A percentile compares a stretch with the other conserved stretches of the same genome.
These are phyloP conservation scores for Lepidium didymum DNA, from an alignment of 345 rosid genomes.

Conservation along the genomic window DNA sequence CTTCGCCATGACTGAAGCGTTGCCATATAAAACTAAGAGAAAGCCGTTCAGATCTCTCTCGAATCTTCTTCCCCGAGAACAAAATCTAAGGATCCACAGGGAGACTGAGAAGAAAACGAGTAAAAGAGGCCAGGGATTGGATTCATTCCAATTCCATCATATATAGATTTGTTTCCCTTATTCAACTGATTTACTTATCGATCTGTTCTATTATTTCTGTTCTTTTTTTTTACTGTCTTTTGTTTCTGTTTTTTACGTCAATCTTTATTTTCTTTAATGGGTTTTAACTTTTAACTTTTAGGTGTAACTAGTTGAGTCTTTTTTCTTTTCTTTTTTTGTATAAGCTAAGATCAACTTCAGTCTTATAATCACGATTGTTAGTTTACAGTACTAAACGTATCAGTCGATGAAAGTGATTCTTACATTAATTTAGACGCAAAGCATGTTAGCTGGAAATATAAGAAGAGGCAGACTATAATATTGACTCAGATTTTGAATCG, in stretches of 20 bases:
- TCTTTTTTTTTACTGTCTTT: neutral
- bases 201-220: neutral
- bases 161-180: neutral
- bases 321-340: neutral
- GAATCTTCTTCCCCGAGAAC: neutral
- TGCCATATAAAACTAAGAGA: slow-evolving; percentile 36
- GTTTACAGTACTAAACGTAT: neutral
- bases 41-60: slow-evolving; percentile 24
- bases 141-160: slow-evolving; percentile 7
- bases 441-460: neutral
- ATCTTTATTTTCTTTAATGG: neutral
- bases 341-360: neutral
- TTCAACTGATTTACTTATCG: neutral
- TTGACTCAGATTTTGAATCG: slow-evolving; percentile 1
- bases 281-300: neutral
- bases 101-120: slow-evolving; percentile 4
- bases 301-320: neutral
- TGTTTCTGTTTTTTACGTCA: neutral
- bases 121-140: neutral
- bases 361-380: neutral
- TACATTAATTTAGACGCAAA: slow-evolving; percentile 7
- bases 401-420: neutral
- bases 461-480: neutral
- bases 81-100: neutral
- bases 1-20: slow-evolving; percentile 83